Evolutionary conservation across 805 yeast genomes (phyloP).

Genomic region (Yarrowia sp.): DNA sequence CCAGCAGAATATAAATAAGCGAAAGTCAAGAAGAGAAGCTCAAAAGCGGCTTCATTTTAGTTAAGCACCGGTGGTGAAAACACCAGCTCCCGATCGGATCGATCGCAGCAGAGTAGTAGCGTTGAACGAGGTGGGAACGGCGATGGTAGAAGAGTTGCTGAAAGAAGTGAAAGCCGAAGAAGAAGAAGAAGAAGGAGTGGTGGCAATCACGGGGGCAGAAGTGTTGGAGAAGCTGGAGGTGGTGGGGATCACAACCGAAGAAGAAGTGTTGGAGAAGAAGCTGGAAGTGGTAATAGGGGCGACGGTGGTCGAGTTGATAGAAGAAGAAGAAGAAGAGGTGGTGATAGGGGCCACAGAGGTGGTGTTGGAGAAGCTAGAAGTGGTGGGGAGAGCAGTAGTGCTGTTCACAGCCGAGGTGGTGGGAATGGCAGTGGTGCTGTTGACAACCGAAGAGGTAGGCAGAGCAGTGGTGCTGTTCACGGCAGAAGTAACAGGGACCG

Average conservation of each 20-base stretch:
- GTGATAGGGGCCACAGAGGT: not conserved
- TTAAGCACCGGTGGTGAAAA: slow-evolving; percentile 34
- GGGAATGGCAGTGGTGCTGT: slow-evolving; percentile 12
- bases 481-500: slow-evolving; percentile 13
- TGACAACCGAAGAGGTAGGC: not conserved
- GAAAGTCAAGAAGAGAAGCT: slow-evolving; percentile 26
- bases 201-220: not conserved
- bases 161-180: slow-evolving; percentile 28
- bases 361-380: slow-evolving; percentile 3
- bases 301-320: not conserved
- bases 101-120: slow-evolving; percentile 32
- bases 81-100: slow-evolving; percentile 25
- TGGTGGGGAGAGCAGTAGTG: not conserved
- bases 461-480: slow-evolving; percentile 7
- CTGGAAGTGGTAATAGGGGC: not conserved
- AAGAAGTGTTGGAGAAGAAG: not conserved
- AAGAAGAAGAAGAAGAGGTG: slow-evolving; percentile 7
- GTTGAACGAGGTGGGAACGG: slow-evolving; percentile 26
- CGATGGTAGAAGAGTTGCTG: slow-evolving; percentile 24
- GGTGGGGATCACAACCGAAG: not conserved
- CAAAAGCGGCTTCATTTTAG: slow-evolving; percentile 16
- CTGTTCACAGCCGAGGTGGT: not conserved
- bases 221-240: slow-evolving; percentile 2
- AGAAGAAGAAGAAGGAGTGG: slow-evolving; percentile 14
- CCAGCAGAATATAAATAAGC: slow-evolving; percentile 35